Conservation (phyloP, 2,329 filamentous ascomycete genomes). For the Chrysoporthe austroafricana region DNA sequence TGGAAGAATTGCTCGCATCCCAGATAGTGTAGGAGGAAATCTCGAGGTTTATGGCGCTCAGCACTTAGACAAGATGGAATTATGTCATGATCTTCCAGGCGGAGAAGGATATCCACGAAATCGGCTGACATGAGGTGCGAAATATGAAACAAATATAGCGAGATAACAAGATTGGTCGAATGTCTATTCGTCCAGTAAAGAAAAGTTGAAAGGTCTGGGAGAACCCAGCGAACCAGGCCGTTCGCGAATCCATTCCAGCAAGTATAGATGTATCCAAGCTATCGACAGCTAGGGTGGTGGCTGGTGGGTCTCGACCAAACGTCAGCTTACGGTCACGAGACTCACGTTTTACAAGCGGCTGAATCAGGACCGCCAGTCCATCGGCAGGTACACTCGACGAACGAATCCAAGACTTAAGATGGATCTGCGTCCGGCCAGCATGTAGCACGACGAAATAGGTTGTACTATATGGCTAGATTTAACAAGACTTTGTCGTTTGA, state of each 20-base stretch:
- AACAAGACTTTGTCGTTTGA: not conserved
- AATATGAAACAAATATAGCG: not conserved
- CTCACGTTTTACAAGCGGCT: constrained; percentile 14
- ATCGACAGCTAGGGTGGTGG: not conserved
- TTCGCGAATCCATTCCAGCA: not conserved
- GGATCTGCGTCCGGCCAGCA: not conserved
- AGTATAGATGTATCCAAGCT: not conserved
- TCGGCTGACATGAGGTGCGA: constrained; percentile 19
- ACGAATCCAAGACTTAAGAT: not conserved
- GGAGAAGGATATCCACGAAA: constrained; percentile 15
- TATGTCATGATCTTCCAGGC: constrained; percentile 29
- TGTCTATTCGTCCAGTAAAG: not conserved
- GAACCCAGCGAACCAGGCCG: not conserved
- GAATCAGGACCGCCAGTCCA: not conserved
- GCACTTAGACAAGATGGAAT: constrained; percentile 27
- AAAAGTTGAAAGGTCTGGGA: not conserved
- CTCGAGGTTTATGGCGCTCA: constrained; percentile 26
- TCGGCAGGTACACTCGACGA: not conserved
- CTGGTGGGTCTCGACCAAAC: not conserved
- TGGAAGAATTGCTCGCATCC: constrained; percentile 29
- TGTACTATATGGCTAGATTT: not conserved
- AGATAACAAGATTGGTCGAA: not conserved
- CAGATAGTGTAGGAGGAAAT: constrained; percentile 27
- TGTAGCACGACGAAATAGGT: not conserved
- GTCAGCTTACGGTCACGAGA: not conserved